These are phyloP conservation scores for Pelargonium nanum DNA, from an alignment of 345 rosid genomes.

Conservation along the genomic window DNA sequence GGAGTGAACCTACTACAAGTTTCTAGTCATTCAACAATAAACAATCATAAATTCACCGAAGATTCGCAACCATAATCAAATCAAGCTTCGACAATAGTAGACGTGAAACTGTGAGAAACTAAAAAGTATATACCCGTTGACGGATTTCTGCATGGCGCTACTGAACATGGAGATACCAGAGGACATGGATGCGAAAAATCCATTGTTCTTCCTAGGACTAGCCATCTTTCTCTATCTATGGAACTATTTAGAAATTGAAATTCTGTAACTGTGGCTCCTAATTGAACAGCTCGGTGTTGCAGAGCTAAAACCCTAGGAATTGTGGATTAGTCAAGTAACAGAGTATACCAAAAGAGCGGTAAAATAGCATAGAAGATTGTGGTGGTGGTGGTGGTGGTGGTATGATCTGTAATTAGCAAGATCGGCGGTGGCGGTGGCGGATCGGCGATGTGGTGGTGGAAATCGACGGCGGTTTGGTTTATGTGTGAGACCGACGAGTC, in stretches of 20 bases:
- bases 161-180: slow-evolving; percentile 60
- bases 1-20: not conserved
- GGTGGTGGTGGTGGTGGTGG: not conserved
- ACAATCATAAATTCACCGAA: not conserved
- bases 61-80: not conserved
- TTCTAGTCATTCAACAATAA: not conserved
- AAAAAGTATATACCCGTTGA: slow-evolving; percentile 33
- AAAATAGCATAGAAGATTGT: no score
- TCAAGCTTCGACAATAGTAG: not conserved
- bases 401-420: not conserved
- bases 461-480: not conserved
- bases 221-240: slow-evolving; percentile 20
- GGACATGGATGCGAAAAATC: slow-evolving; percentile 59
- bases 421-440: not conserved
- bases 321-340: not conserved
- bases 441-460: not conserved
- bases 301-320: not conserved
- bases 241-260: not conserved
- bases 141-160: slow-evolving; percentile 60
- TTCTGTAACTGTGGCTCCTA: no score
- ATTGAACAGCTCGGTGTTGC: not conserved
- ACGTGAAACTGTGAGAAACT: not conserved
- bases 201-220: slow-evolving; percentile 43
- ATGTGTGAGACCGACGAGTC: not conserved
- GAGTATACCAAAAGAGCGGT: no score